Conservation (phyloP, 305 asterid species). For the Nicotiana rustica region DNA sequence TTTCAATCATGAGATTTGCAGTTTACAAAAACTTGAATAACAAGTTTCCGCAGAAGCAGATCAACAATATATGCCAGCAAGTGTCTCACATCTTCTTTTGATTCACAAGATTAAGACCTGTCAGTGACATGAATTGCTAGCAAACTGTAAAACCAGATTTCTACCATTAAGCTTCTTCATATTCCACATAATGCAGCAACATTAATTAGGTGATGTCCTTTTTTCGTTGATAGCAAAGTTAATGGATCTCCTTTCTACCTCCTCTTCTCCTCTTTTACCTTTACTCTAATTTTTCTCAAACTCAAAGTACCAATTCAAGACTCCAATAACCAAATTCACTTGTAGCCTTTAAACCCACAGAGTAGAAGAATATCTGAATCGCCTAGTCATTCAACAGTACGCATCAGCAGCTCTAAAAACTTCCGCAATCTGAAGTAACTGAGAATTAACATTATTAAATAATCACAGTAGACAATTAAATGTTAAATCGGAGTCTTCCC, state of each 20-base stretch:
- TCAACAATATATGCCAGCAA: neutral
- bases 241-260: neutral
- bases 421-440: conserved; percentile 6
- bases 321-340: conserved; percentile 11
- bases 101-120: conserved; percentile 1
- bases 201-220: neutral
- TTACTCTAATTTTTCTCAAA: neutral
- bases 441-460: neutral
- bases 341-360: neutral
- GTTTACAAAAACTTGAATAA: neutral
- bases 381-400: neutral
- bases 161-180: neutral
- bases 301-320: neutral
- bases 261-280: neutral
- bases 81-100: neutral
- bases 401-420: neutral
- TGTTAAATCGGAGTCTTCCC: neutral
- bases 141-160: neutral
- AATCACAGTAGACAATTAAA: neutral
- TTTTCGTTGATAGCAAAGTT: neutral
- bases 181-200: neutral
- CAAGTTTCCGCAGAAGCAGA: neutral
- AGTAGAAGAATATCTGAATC: neutral
- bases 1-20: neutral
- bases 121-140: neutral